Conservation (phyloP, 148 eudicot species). For the Rhododendron kiyosumense region DNA sequence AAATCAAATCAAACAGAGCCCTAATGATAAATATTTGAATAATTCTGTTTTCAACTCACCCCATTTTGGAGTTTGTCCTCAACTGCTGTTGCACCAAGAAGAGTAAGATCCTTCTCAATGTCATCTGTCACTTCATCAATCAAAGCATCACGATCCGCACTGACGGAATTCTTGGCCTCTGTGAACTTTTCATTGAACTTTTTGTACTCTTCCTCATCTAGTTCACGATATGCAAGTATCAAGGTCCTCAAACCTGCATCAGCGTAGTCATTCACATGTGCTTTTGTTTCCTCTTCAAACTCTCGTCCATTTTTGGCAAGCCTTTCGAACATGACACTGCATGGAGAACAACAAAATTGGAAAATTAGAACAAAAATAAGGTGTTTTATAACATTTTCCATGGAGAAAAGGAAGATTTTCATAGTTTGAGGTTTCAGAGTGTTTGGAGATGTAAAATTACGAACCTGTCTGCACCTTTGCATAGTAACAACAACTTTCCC, state of each 20-base stretch:
- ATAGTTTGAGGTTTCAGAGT: background rate
- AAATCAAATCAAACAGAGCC: background rate
- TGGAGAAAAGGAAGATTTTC: background rate
- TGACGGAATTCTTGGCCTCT: conserved; percentile 68
- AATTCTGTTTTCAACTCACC: conserved; percentile 31
- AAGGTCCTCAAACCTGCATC: conserved; percentile 97
- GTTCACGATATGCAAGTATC: conserved; percentile 78
- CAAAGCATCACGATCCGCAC: conserved; percentile 65
- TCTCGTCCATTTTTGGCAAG: conserved; percentile 56
- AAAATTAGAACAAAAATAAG: background rate
- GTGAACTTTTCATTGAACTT: conserved; percentile 52
- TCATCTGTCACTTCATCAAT: conserved; percentile 64
- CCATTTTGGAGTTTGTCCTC: conserved; percentile 97
- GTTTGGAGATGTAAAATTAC: conserved; percentile 2
- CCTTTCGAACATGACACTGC: conserved; percentile 90
- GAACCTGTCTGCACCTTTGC: conserved; percentile 97
- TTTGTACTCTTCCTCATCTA: conserved; percentile 52
- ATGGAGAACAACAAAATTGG: conserved; percentile 4
- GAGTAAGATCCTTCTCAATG: conserved; percentile 77
- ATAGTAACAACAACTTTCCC: conserved; percentile 61
- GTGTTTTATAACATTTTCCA: background rate
- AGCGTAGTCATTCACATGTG: conserved; percentile 86
- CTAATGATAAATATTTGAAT: background rate
- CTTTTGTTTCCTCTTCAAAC: conserved; percentile 72
- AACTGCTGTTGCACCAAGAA: conserved; percentile 97